Conservation (phyloP, 1,284 basidiomycete genomes). For the Inonotus hispidus region DNA sequence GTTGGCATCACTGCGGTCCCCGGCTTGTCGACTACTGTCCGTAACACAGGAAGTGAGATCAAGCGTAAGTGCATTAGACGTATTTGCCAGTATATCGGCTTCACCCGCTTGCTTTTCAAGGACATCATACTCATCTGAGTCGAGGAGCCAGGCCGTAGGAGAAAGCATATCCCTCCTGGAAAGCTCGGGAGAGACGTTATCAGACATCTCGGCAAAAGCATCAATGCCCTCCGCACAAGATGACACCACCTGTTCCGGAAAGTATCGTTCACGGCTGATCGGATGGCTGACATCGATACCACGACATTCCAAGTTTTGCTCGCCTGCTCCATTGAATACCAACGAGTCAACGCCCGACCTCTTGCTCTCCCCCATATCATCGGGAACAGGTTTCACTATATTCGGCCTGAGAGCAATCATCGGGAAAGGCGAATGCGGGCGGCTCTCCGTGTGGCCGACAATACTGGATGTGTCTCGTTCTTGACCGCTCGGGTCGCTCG, state of each 20-base stretch:
- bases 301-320: background rate
- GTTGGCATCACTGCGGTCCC: background rate
- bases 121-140: conserved; percentile 11
- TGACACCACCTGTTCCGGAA: background rate
- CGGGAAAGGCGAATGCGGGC: conserved; percentile 18
- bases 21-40: background rate
- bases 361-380: background rate
- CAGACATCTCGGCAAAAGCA: conserved; percentile 2
- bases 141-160: conserved; percentile 17
- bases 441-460: conserved; percentile 12
- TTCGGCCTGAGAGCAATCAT: conserved; percentile 8
- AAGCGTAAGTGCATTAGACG: background rate
- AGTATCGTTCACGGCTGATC: background rate
- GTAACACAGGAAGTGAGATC: background rate
- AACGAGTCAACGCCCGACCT: background rate
- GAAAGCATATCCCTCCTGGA: conserved; percentile 4
- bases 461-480: background rate
- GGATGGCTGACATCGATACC: background rate
- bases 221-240: background rate
- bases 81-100: background rate
- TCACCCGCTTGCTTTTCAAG: background rate
- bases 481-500: background rate
- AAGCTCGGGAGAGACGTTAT: background rate
- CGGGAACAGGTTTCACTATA: background rate
- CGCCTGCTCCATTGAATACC: background rate